These are phyloP conservation scores for Heterotrichella gracilis DNA, from an alignment of 352 stramenopile genomes.

Conservation along the genomic window DNA sequence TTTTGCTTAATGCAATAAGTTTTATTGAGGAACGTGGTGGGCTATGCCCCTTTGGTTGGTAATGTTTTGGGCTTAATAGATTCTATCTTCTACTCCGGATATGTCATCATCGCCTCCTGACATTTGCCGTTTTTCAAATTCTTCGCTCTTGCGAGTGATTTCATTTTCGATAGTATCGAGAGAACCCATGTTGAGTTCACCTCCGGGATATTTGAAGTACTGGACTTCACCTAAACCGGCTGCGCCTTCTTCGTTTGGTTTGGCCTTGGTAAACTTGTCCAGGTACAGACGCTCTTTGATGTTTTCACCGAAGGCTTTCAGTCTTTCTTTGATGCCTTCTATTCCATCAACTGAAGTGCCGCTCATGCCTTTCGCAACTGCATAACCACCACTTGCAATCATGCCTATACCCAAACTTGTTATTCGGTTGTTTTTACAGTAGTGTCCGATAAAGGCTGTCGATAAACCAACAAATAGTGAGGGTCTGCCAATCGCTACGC, in stretches of 20 bases:
- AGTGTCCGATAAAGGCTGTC: background rate
- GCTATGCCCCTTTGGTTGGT: background rate
- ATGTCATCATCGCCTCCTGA: too few relatives aligned
- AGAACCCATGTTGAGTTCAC: background rate
- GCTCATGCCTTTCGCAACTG: background rate
- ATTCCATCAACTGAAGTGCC: background rate
- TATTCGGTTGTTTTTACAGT: background rate
- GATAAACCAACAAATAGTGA: background rate
- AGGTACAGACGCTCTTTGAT: background rate
- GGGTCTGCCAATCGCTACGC: background rate
- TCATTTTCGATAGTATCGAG: background rate
- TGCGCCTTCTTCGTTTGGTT: background rate
- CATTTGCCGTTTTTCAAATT: background rate
- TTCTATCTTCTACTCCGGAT: too few relatives aligned
- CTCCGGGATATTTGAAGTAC: background rate
- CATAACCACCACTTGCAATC: background rate
- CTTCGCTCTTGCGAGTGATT: background rate
- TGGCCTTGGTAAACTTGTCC: background rate
- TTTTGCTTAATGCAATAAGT: background rate
- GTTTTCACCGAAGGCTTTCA: background rate
- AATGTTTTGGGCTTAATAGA: background rate
- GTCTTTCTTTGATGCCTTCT: background rate
- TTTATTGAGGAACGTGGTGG: background rate
- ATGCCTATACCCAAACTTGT: background rate
- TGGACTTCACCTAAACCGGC: background rate